Base-by-base conservation (phyloP, 1,284 basidiomycete genomes). In the Trametes hirsuta region DNA sequence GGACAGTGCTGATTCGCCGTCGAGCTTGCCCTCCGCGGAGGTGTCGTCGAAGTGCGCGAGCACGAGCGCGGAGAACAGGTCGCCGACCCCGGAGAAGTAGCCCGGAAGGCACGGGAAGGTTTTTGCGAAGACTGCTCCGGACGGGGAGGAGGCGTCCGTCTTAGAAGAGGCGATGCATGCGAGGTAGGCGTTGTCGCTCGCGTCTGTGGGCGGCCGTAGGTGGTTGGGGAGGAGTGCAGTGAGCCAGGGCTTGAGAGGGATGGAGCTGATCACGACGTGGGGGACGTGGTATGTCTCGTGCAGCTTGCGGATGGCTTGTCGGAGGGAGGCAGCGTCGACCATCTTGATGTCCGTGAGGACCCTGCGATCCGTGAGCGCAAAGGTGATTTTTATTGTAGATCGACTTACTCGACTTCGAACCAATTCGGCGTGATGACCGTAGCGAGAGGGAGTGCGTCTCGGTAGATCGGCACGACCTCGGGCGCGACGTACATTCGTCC, bases 381-480 rank as follows among this genome's bases (percentile, higher is more conserved):
- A 35, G 21, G 24, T 10, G 24, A 4, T 4, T 24, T 24, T 0
- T n/a, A 6, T 6, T 21, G 15, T 15, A 22, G 2, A n/a, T 12
- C 21, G 12, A 61, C 90, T 74, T 72, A 96, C 94, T 98, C 95
- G 56, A 93, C 92, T 78, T 99, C 97, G 66, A 97, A 99, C 84
- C 96, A 97, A 73, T 99, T 99, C 0, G 97, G 97, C 0, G 97
- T 96, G 65, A 98, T 97, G 58, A 98, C 90, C 0, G 92, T 94
- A 1, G 96, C 89, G 22, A 90, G 77, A 15, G 84, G 81, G 2
- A 99, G 81, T 76, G 99, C 85, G 47, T 78, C 74, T 53, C 88
- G 86, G 78, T 99, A 99, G 48, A 95, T 84, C 0, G 95, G 94
- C 55, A 99, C 83, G 5, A 96, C 94, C 64, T 94, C 89, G 11